Percentiles rank a stretch among this genome's conserved stretches.
phyloP scores from a whole-genome alignment of 441 rosid genomes.

The Isatis lusitanica region DNA sequence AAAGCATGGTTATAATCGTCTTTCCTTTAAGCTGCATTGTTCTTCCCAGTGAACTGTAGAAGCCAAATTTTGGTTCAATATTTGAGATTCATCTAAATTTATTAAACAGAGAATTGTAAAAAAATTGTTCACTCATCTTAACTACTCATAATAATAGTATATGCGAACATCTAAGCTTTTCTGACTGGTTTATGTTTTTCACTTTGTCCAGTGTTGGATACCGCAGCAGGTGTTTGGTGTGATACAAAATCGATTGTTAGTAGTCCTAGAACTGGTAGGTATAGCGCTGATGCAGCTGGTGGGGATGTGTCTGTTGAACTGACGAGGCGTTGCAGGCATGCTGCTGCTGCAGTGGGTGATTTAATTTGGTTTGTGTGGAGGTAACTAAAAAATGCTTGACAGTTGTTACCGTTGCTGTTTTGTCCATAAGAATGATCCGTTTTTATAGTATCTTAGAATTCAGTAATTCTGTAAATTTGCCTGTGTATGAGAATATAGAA shows the following conservation, averaged over 20 bases:
- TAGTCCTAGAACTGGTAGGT: constrained; percentile 86
- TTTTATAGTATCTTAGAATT: background rate
- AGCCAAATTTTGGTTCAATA: background rate
- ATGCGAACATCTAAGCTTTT: constrained; percentile 3
- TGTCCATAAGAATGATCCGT: background rate
- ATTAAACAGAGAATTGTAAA: background rate
- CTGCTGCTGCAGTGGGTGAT: constrained; percentile 95
- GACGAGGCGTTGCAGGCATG: constrained; percentile 98
- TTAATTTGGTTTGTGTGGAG: constrained; percentile 92
- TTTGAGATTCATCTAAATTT: background rate
- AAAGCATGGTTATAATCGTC: background rate
- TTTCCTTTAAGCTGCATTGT: constrained; percentile 4
- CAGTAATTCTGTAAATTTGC: background rate
- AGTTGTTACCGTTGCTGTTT: background rate
- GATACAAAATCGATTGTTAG: constrained; percentile 94
- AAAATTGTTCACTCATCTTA: too few species aligned
- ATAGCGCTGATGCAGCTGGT: constrained; percentile 91
- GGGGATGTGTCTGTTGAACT: constrained; percentile 95
- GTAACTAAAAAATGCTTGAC: constrained; percentile 44
- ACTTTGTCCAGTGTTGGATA: constrained; percentile 74
- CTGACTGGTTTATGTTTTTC: constrained; percentile 25
- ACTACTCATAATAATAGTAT: background rate
- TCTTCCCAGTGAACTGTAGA: background rate
- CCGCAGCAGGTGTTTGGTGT: constrained; percentile 99
- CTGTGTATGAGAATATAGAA: background rate